Base-by-base conservation (phyloP, 805 yeast genomes). In the Saccharomyces mikatae region DNA sequence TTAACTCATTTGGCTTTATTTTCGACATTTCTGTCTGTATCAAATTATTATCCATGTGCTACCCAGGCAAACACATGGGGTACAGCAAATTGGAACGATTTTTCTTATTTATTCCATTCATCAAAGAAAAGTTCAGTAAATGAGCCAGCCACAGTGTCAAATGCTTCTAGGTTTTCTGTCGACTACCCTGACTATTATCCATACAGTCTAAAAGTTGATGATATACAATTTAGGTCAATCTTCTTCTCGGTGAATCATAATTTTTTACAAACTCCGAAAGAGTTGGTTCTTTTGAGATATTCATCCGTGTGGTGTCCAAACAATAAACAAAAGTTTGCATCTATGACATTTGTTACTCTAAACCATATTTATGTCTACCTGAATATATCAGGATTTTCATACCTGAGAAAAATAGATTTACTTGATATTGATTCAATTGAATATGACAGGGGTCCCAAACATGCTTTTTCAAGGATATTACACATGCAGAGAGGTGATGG, bases 11-110 rank as follows among this genome's bases (percentile, higher is more conserved):
- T 82, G 9, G 83, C 96, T 0, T 74, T 87, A 10, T 66, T 88
- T 1, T 80, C 92, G 0, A 81, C 81, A 59, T 75, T 82, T 14
- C 75, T 82, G 49, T 70, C 83, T n/a, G 68, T 78, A 0, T 76
- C 87, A 0, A 75, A 82, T 0, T 68, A 74, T 0, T 71, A 84
- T 2, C 97, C 97, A 0, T 82, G 84, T 14, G 96, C 97, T 0
- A 70, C 86, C 11, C 83, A 88, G 2, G 96, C 96, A 0, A 92
- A 92, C 67, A 79, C 84, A 17, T 90, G 97, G 96, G 97, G 97
- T 0, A 81, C 86, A 48, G 86, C 86, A 27, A 86, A 89, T 63
- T 90, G 96, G 96, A 91, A 89, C 1, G 66, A 78, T 32, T 81
- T 80, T 59, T 81, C 80, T 58, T 51, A 53, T 13, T 49, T 46